Conservation (phyloP, 2,329 filamentous ascomycete species). For the Verticillium dahliae region DNA sequence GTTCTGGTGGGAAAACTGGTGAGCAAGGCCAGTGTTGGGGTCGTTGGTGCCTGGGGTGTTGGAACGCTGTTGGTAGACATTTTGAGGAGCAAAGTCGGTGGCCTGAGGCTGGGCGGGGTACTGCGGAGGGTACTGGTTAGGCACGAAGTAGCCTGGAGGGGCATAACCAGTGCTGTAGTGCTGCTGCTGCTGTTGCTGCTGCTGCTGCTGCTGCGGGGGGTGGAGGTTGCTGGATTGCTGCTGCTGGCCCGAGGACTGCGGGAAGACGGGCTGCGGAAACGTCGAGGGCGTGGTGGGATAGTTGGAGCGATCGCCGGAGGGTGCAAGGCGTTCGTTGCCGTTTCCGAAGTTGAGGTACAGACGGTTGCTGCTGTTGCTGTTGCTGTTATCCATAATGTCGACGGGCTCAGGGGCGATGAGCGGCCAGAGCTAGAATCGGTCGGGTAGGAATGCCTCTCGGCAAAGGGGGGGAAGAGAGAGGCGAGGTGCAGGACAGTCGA, state of each 20-base stretch:
- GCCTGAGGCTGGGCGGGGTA: constrained; percentile 30
- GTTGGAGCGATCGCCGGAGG: constrained; percentile 52
- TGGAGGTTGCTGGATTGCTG: constrained; percentile 43
- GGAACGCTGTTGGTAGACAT: constrained; percentile 43
- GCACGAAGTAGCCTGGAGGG: constrained; percentile 53
- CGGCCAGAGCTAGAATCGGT: background rate
- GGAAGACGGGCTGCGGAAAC: constrained; percentile 83
- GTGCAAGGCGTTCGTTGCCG: constrained; percentile 56
- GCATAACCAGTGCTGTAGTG: constrained; percentile 39
- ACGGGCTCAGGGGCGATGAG: background rate
- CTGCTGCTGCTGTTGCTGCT: constrained; percentile 34
- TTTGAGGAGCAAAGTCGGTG: constrained; percentile 48
- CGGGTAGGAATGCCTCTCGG: background rate
- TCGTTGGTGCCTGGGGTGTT: constrained; percentile 64
- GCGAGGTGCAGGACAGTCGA: background rate
- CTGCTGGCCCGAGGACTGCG: constrained; percentile 26
- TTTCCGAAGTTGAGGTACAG: constrained; percentile 62
- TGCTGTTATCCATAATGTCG: constrained; percentile 40
- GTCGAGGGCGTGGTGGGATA: constrained; percentile 91
- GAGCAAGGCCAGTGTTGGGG: constrained; percentile 82
- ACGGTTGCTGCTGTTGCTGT: constrained; percentile 48
- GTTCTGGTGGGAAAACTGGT: constrained; percentile 97
- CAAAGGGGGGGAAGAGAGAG: background rate
- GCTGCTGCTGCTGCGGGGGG: constrained; percentile 23
- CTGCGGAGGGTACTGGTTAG: constrained; percentile 46